These are phyloP conservation scores for Cercospora sesami DNA, from an alignment of 2,329 filamentous ascomycete species.

Conservation along the genomic window DNA sequence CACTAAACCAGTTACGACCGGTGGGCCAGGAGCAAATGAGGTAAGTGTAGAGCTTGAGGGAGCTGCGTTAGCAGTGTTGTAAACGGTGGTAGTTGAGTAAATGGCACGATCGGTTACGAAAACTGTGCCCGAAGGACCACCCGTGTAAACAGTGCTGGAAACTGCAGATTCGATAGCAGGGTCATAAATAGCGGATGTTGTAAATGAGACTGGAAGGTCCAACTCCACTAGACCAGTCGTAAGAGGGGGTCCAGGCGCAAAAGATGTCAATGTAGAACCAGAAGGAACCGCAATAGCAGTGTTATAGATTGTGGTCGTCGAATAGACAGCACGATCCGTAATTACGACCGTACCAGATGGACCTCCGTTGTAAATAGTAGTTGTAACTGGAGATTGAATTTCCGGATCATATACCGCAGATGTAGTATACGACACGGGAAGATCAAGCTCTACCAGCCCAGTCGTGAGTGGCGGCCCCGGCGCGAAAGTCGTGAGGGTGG, in stretches of 20 bases:
- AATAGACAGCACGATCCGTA: not conserved
- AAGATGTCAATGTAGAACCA: not conserved
- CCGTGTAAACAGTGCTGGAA: not conserved
- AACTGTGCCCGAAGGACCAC: not conserved
- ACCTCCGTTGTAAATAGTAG: not conserved
- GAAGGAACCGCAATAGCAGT: not conserved
- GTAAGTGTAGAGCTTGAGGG: not conserved
- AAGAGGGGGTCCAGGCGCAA: not conserved
- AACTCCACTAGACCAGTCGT: not conserved
- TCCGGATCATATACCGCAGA: not conserved
- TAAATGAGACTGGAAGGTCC: not conserved
- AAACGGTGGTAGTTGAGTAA: not conserved
- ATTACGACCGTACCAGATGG: not conserved
- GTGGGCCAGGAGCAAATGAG: not conserved
- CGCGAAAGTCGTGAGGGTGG: not conserved
- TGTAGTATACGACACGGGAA: not conserved
- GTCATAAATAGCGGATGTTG: not conserved
- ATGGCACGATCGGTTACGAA: not conserved
- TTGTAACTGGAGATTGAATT: not conserved
- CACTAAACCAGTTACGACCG: not conserved
- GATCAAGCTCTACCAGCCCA: not conserved
- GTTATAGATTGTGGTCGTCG: not conserved
- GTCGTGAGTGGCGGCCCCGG: not conserved
- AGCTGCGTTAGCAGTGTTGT: not conserved
- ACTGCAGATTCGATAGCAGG: not conserved